Evolutionary conservation across 75 land plant species (phyloP).

Genomic region (Ceratopteris richardii): DNA sequence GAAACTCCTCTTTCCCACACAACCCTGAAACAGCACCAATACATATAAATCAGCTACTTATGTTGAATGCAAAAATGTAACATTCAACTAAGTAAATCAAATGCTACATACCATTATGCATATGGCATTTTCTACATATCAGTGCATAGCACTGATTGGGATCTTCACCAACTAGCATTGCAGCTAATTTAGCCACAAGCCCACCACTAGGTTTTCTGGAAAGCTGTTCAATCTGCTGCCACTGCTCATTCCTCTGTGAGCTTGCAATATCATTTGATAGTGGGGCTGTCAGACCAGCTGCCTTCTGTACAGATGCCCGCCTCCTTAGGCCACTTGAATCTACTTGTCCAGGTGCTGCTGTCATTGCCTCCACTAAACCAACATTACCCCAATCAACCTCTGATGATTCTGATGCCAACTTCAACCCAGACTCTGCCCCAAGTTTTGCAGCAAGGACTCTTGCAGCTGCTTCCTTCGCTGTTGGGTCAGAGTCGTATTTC

Average conservation of each 20-base stretch:
- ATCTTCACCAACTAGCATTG: conserved; percentile 97
- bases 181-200: conserved; percentile 86
- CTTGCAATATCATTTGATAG: conserved; percentile 12
- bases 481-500: conserved; percentile 93
- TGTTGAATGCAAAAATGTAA: not conserved
- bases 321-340: conserved; percentile 68
- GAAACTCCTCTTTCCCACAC: conserved; percentile 85
- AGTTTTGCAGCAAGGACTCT: conserved; percentile 78
- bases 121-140: conserved; percentile 89
- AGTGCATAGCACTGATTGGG: conserved; percentile 96
- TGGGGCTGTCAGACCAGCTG: not conserved
- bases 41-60: not conserved
- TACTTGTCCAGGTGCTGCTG: conserved; percentile 24
- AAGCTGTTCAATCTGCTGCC: conserved; percentile 35
- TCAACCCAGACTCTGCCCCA: conserved; percentile 89
- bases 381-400: conserved; percentile 21
- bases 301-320: conserved; percentile 36
- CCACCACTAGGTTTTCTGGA: conserved; percentile 40
- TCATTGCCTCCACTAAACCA: conserved; percentile 37
- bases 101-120: conserved; percentile 77
- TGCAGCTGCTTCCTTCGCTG: conserved; percentile 95
- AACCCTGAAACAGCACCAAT: conserved; percentile 48
- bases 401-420: conserved; percentile 39
- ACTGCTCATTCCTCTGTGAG: conserved; percentile 10
- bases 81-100: not conserved